Base-by-base conservation (phyloP, 2,329 filamentous ascomycete species). In the Xylaria sp. region DNA sequence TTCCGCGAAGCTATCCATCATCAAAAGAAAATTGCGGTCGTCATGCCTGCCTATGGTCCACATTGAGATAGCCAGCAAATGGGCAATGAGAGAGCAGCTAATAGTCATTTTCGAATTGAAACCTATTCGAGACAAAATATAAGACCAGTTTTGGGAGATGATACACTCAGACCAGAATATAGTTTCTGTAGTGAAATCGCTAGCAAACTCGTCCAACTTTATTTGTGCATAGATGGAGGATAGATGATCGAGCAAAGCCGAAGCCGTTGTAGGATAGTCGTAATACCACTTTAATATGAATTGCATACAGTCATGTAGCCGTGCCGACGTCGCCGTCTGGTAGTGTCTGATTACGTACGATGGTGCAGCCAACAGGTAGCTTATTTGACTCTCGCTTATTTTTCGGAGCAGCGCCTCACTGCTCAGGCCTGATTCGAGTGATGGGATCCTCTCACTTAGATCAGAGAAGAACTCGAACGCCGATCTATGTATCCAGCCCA, bases 401-500 rank as follows among this genome's bases (percentile, higher is more conserved):
- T 23, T 34, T 52, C 15, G 25, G 3, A 63, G 18, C 4, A 64
- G 43, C 5, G 13, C 48, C 13, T 64, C 48, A 23, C n/a, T 2
- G 43, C 23, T 32, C 28, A 18, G 9, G 30, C 20, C 41, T 2
- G 12, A 23, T 45, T 56, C 15, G 1, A 59, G 9, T 5, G 48
- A 15, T 8, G 13, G 23, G 18, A 3, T 34, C 12, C 13, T 28
- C 28, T 53, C 28, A 20, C 5, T 10, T 2, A 12, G 30, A 45
- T 36, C 28, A 4, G 41, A 61, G 6, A 70, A 18, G 57, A 68
- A 68, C 1, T 68, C 65, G 25, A 60, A 70, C 36, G 68, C 68
- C 5, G 61, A 70, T 25, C 68, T 45, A 58, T 70, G 68, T 59
- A 68, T 65, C 65, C 68, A 70, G 2, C 18, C 8, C 41, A 63